These are phyloP conservation scores for Apiotrichum domesticum DNA, from an alignment of 1,284 basidiomycete species.

Conservation along the genomic window DNA sequence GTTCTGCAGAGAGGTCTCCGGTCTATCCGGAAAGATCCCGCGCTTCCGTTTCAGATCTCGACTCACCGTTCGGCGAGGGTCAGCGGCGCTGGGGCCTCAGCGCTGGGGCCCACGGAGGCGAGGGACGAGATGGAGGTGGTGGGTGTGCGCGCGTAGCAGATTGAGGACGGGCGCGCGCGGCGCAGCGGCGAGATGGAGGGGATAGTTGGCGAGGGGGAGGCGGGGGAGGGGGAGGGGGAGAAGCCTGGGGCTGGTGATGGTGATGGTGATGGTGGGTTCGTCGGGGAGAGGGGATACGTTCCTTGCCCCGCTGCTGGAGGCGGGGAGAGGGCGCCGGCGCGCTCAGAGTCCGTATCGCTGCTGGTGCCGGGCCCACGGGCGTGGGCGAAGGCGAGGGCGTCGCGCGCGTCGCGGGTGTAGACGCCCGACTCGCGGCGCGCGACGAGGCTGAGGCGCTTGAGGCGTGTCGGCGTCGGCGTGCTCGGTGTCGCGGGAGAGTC, in stretches of 20 bases:
- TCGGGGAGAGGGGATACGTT: not conserved
- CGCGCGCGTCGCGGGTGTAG: not conserved
- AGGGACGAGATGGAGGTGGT: not conserved
- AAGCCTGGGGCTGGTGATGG: not conserved
- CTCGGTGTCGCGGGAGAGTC: not conserved
- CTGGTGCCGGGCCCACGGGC: too few species aligned
- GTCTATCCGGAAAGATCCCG: too few species aligned
- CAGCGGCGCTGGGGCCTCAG: not conserved
- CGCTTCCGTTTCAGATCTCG: not conserved
- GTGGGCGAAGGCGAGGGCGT: too few species aligned
- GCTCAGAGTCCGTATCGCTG: too few species aligned
- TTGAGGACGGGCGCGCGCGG: not conserved
- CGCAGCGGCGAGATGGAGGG: not conserved
- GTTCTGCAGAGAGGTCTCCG: too few species aligned
- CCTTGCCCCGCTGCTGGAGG: not conserved
- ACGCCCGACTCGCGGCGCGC: slow-evolving; percentile 1
- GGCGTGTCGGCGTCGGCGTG: slow-evolving; percentile 3
- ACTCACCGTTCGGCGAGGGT: slow-evolving; percentile 27
- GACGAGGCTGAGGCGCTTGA: slow-evolving; percentile 24
- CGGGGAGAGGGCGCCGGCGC: not conserved
- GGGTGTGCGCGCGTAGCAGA: not conserved
- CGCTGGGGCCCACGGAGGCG: not conserved
- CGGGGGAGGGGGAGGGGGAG: not conserved
- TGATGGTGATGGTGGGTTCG: not conserved
- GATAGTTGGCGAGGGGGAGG: not conserved